Percentiles rank a stretch among this genome's conserved stretches.
These are phyloP conservation scores for Truncatella angustata DNA, from an alignment of 2,329 filamentous ascomycete species.

Conservation along the genomic window DNA sequence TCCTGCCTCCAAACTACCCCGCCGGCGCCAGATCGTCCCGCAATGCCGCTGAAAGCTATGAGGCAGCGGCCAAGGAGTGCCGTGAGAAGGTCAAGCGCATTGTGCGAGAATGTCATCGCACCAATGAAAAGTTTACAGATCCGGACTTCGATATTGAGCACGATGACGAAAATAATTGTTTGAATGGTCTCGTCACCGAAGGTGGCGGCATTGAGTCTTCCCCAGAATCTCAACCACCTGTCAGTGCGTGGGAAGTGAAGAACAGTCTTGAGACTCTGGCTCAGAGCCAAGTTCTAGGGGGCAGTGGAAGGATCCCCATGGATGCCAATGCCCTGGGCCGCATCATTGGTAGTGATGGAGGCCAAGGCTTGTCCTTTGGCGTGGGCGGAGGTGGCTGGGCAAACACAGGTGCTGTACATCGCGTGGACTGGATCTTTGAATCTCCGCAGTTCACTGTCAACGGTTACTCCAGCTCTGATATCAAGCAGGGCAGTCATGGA, in stretches of 20 bases:
- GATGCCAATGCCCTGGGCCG: slow-evolving; percentile 17
- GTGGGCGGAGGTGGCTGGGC: slow-evolving; percentile 16
- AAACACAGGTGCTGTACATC: slow-evolving; percentile 38
- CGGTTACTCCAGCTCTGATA: slow-evolving; percentile 38
- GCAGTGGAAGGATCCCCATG: slow-evolving; percentile 16
- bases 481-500: slow-evolving; percentile 49
- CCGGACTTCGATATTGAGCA: slow-evolving; percentile 42
- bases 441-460: slow-evolving; percentile 38
- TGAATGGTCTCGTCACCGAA: slow-evolving; percentile 19
- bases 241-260: slow-evolving; percentile 18
- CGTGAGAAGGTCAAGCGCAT: slow-evolving; percentile 37
- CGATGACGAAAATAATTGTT: slow-evolving; percentile 35
- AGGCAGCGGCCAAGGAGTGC: slow-evolving; percentile 38
- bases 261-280: slow-evolving; percentile 20
- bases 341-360: slow-evolving; percentile 14
- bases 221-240: slow-evolving; percentile 8
- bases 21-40: slow-evolving; percentile 27
- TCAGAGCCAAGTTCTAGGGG: slow-evolving; percentile 20
- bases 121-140: slow-evolving; percentile 44
- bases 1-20: slow-evolving; percentile 24
- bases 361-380: slow-evolving; percentile 5
- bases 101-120: slow-evolving; percentile 43
- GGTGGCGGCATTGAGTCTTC: slow-evolving; percentile 9
- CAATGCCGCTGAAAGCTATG: slow-evolving; percentile 41
- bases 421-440: slow-evolving; percentile 42